Base-by-base conservation (phyloP, 2,329 filamentous ascomycete genomes). In the Botrytis aclada region DNA sequence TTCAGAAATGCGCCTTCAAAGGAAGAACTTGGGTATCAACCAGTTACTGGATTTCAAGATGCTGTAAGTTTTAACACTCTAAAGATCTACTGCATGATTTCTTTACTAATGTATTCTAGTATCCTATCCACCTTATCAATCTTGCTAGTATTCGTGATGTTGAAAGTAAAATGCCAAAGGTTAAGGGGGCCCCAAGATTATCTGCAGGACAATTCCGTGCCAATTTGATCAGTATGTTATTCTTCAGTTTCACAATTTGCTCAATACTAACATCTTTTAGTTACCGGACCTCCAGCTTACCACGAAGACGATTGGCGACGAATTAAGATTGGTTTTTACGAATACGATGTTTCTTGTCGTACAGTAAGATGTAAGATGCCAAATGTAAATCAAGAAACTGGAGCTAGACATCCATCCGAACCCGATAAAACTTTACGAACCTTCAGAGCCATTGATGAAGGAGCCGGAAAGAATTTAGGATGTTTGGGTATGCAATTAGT, bases 321-420 rank as follows among this genome's bases (percentile, higher is more conserved):
- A 41, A 85, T 93, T 76, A 86, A 84, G 12, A 84, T 84, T 9
- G 82, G 81, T 3, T 83, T 84, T 22, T 87, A 86, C 72, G 84
- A 89, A 10, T 88, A 89, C 75, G 84, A 88, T 74, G 85, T 90
- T 29, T 87, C 89, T 0, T 91, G 90, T 77, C 87, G 90, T 43
- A 92, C 90, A 0, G 88, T 90, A 0, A 86, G 91, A 71, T 93
- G 92, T 82, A 92, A 89, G 77, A 81, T 94, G 77, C 91, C 91
- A 32, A 93, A 93, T 76, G 89, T 93, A 1, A 86, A 93, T 79
- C 90, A 86, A 70, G 67, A 73, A n/a, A 80, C 77, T 2, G 80
- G 78, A 20, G 78, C 79, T 25, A 73, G 75, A 65, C 79, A 81
- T 66, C 65, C 77, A 29, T 75, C 89, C 84, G 9, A 92, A 87